Conservation (phyloP, 2,329 filamentous ascomycete genomes). For the Botrytis sinoallii region DNA sequence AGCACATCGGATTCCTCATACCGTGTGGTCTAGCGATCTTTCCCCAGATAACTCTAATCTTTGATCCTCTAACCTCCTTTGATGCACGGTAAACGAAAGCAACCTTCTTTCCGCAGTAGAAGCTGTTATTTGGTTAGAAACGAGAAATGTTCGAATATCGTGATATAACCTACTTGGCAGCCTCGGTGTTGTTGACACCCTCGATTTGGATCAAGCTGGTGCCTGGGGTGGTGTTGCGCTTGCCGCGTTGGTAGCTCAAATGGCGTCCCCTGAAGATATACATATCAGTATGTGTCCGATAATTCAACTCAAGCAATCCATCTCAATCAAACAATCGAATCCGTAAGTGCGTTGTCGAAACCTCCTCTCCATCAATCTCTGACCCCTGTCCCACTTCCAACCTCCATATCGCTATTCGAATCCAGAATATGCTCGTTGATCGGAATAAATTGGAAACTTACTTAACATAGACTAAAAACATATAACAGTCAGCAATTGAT, state of each 20-base stretch:
- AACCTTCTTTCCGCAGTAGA: conserved; percentile 99
- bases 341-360: conserved; percentile 15
- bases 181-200: conserved; percentile 87
- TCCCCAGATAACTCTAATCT: conserved; percentile 99
- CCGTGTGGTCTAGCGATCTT: conserved; percentile 95
- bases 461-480: conserved; percentile 76
- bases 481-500: conserved; percentile 34
- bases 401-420: background rate
- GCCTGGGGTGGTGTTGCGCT: conserved; percentile 85
- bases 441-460: conserved; percentile 52
- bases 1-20: conserved; percentile 45
- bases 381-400: no score
- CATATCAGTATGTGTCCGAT: conserved; percentile 12
- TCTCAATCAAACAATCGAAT: background rate
- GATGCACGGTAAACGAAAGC: conserved; percentile 97
- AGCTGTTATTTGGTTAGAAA: conserved; percentile 44
- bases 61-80: conserved; percentile 93
- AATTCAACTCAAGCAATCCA: background rate
- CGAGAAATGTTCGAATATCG: background rate
- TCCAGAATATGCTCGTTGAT: background rate
- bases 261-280: conserved; percentile 75
- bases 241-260: conserved; percentile 95
- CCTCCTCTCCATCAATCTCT: background rate
- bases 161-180: conserved; percentile 68
- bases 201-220: conserved; percentile 98